These are phyloP conservation scores for Nicotiana undulata DNA, from an alignment of 257 asterid genomes.

Conservation along the genomic window DNA sequence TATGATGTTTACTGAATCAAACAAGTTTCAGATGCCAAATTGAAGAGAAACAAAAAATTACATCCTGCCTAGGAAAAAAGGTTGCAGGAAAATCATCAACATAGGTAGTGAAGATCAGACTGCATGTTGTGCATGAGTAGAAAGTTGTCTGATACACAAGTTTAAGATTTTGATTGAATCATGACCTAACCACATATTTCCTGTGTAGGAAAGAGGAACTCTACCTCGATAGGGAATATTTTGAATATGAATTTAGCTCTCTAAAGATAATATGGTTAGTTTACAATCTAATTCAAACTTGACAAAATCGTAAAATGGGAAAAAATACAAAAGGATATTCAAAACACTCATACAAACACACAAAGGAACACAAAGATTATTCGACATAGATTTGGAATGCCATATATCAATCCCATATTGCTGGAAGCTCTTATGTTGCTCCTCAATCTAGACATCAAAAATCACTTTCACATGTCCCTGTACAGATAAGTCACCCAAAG, in stretches of 20 bases:
- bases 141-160: too few relatives aligned
- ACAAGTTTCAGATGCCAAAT: neutral
- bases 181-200: too few relatives aligned
- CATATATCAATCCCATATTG: neutral
- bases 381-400: neutral
- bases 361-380: neutral
- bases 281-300: too few relatives aligned
- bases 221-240: too few relatives aligned
- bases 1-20: neutral
- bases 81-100: neutral
- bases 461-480: neutral
- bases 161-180: too few relatives aligned
- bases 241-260: too few relatives aligned
- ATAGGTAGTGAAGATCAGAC: too few relatives aligned
- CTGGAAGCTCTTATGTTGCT: neutral
- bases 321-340: too few relatives aligned
- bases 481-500: neutral
- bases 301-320: too few relatives aligned
- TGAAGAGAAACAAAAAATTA: neutral
- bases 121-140: too few relatives aligned
- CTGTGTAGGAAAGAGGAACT: too few relatives aligned
- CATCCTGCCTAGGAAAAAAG: neutral
- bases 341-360: neutral
- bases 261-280: too few relatives aligned
- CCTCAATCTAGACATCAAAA: neutral